These are phyloP conservation scores for Solanum corneliomulleri DNA, from an alignment of 257 asterid genomes.

Conservation along the genomic window DNA sequence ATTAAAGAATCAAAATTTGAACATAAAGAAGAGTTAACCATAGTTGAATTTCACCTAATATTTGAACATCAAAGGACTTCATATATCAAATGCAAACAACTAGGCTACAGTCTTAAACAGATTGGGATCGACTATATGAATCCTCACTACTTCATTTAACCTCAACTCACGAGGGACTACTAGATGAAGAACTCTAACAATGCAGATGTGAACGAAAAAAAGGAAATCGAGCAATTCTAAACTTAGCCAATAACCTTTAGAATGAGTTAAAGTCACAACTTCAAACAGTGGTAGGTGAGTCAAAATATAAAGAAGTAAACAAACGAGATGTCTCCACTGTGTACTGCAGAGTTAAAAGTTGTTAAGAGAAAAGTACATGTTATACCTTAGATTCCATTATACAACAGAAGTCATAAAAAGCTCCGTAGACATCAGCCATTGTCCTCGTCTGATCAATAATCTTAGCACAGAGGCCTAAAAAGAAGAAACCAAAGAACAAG, in stretches of 20 bases:
- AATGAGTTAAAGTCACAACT: background rate
- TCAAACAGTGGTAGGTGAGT: background rate
- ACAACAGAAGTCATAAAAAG: conserved; percentile 70
- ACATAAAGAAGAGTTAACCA: background rate
- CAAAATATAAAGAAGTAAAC: background rate
- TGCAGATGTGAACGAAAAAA: background rate
- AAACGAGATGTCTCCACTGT: background rate
- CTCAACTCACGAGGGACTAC: background rate
- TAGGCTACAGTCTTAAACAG: background rate
- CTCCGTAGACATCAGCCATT: conserved; percentile 78
- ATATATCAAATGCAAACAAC: background rate
- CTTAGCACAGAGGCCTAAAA: conserved; percentile 84
- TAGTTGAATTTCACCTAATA: background rate
- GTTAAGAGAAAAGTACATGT: background rate
- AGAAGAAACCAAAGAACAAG: background rate
- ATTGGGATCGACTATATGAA: background rate
- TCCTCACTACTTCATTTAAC: background rate
- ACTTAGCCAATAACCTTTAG: background rate
- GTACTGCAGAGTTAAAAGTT: background rate
- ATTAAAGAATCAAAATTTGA: background rate
- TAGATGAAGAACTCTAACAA: background rate
- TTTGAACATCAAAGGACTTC: background rate
- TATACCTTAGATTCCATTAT: conserved; percentile 79
- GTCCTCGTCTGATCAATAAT: conserved; percentile 63
- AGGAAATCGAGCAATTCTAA: background rate